These are phyloP conservation scores for Kwoniella heveanensis DNA, from an alignment of 768 basidiomycete genomes.

Conservation along the genomic window DNA sequence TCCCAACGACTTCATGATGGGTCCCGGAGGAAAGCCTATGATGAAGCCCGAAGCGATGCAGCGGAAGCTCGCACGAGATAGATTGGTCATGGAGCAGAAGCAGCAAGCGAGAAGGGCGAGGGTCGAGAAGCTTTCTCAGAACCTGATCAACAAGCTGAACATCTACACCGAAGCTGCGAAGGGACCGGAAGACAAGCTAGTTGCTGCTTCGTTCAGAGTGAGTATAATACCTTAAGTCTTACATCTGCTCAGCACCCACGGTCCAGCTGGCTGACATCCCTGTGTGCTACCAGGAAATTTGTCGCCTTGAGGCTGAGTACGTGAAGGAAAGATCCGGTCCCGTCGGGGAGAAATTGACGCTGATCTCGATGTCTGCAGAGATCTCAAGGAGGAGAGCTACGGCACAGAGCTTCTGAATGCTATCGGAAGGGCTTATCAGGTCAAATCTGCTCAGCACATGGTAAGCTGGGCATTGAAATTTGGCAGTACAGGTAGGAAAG, in stretches of 20 bases:
- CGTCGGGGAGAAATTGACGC: background rate
- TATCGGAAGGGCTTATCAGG: conserved; percentile 53
- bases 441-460: conserved; percentile 48
- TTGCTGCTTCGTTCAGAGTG: conserved; percentile 54
- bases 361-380: conserved; percentile 14
- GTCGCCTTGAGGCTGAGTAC: conserved; percentile 53
- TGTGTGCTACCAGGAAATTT: conserved; percentile 39
- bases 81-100: conserved; percentile 40
- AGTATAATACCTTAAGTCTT: conserved; percentile 4
- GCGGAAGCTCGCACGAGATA: conserved; percentile 43
- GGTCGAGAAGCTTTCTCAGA: conserved; percentile 52
- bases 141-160: conserved; percentile 52
- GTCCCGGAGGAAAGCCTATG: conserved; percentile 45
- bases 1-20: conserved; percentile 38
- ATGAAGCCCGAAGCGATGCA: conserved; percentile 51
- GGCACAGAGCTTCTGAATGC: conserved; percentile 55
- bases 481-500: background rate
- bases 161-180: conserved; percentile 55
- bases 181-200: conserved; percentile 46
- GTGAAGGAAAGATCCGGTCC: background rate
- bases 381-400: conserved; percentile 56
- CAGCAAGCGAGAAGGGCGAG: conserved; percentile 45
- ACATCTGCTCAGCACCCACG: background rate
- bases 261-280: background rate
- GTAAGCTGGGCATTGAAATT: conserved; percentile 6